Evolutionary conservation across 2,329 filamentous ascomycete genomes (phyloP), one percentile per base, ranked within the genome.

Genomic region (Stenocarpella maydis): DNA sequence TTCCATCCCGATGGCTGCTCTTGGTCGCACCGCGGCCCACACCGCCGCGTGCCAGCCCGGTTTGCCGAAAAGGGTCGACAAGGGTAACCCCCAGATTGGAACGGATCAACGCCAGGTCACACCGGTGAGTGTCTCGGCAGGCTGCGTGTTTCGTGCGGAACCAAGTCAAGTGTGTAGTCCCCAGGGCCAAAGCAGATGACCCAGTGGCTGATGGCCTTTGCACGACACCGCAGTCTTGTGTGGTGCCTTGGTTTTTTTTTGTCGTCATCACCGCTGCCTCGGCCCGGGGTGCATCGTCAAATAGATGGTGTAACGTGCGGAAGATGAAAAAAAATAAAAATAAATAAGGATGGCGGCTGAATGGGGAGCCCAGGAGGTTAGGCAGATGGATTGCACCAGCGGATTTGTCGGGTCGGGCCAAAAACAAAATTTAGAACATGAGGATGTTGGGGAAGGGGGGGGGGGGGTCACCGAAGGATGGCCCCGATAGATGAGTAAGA

Each of bases 401-500:
- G 53, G 37, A 66, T 9, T n/a, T 58, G 58, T 63, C 65, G 65
- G 58, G 49, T 58, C 34, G 19, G 26, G 66, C 61, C 58, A 61
- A 66, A 61, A 66, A 55, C 49, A 15, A 39, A 54, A 52, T 41
- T 55, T 60, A 66, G 39, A 41, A 66, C 14, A 28, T n/a, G 24
- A 26, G 21, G 43, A 50, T 63, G 55, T 26, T 52, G 39, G 54
- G 54, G 65, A 64, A 55, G 67, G 15, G 55, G n/a, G 45, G 39
- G 54, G 54, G 65, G 68, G 64, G 67, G 15, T 67, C 54, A 70
- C 53, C 39, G n/a, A 28, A 69, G 58, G 65, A 60, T 68, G 66
- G 54, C 34, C 60, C 67, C 60, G 52, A 41, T 53, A 49, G 14
- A 65, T 55, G 53, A 70, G 54, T 54, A 66, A 71, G 67, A 41